Percentiles rank a stretch among this genome's conserved stretches.
These are phyloP conservation scores for Mycena galopus DNA, from an alignment of 768 basidiomycete genomes.

Conservation along the genomic window DNA sequence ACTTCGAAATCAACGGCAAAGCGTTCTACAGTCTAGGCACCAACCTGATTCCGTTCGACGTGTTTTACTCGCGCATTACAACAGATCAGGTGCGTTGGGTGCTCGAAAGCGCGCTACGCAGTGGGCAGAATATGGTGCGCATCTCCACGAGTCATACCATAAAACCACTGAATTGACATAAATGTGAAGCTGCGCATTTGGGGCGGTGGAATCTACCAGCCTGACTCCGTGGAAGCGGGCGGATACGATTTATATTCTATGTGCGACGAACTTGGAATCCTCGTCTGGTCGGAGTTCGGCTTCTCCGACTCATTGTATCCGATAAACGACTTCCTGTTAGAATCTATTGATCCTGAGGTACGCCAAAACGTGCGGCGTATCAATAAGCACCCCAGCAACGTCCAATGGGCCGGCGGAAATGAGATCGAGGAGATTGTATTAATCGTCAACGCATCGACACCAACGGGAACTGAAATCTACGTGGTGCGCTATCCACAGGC, in stretches of 20 bases:
- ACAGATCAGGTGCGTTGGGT: constrained; percentile 67
- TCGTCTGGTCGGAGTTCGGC: constrained; percentile 73
- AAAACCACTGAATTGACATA: background rate
- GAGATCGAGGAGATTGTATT: constrained; percentile 70
- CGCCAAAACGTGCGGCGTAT: constrained; percentile 68
- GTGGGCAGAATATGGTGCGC: constrained; percentile 71
- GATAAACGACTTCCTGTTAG: constrained; percentile 66
- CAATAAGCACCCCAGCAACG: constrained; percentile 69
- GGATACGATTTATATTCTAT: constrained; percentile 69
- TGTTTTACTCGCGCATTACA: constrained; percentile 66
- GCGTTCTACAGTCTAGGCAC: constrained; percentile 68
- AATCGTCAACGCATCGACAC: constrained; percentile 47
- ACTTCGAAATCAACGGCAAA: constrained; percentile 71
- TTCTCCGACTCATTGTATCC: constrained; percentile 71
- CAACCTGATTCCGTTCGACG: constrained; percentile 73
- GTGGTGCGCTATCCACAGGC: constrained; percentile 49
- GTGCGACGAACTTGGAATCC: constrained; percentile 71
- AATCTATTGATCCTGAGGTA: constrained; percentile 66
- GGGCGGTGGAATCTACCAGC: constrained; percentile 70
- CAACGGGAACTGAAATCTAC: constrained; percentile 61
- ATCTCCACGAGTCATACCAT: too few species aligned
- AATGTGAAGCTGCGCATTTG: constrained; percentile 64
- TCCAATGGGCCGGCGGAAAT: constrained; percentile 73
- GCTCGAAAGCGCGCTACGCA: constrained; percentile 65
- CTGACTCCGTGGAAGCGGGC: constrained; percentile 57